Evolutionary conservation across 768 basidiomycete species (phyloP), one percentile per base, ranked within the genome.

Genomic region (Cyclocybe cylindracea): DNA sequence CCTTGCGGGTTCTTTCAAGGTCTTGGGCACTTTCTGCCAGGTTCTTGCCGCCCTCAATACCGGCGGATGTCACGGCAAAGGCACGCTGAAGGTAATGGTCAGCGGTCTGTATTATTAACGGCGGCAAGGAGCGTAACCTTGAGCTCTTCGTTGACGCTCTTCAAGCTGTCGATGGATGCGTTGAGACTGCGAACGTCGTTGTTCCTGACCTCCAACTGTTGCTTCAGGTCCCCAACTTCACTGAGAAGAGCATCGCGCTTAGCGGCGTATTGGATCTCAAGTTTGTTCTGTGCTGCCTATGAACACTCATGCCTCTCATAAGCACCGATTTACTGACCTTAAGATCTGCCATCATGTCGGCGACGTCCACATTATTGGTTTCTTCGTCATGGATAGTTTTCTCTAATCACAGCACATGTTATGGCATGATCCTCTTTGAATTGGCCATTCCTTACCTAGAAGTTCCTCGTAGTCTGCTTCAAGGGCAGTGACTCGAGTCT

Each of bases 401-500:
- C 78, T 96, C 94, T 94, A 72, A 54, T 58, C 39, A 33, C 14
- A 42, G 50, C 4, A 24, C 24, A 24, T 24, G 24, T 24, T 24
- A 24, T 24, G 24, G 24, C 24, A 24, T 24, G 5, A 5, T 24
- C 24, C 24, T 24, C 24, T 24, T 24, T 24, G 24, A 24, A 5
- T 24, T 5, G 24, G 24, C 24, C 24, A 24, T 24, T 24, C 73
- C 85, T 57, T 56, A 94, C 94, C 95, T 32, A 99, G 80, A 19
- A 98, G 79, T 70, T 98, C 97, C 70, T 99, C 97, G 61, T 98
- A 98, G 64, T 98, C 97, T 3, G 89, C 77, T 71, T 98, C 95
- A 29, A 98, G 73, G 40, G 85, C 80, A 35, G 83, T 70, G 43
- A 97, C 77, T 52, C 95, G 81, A 37, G 79, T 74, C 71, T 99